Evolutionary conservation across 2,329 filamentous ascomycete genomes (phyloP).

Genomic region (Diaporthe sp.): DNA sequence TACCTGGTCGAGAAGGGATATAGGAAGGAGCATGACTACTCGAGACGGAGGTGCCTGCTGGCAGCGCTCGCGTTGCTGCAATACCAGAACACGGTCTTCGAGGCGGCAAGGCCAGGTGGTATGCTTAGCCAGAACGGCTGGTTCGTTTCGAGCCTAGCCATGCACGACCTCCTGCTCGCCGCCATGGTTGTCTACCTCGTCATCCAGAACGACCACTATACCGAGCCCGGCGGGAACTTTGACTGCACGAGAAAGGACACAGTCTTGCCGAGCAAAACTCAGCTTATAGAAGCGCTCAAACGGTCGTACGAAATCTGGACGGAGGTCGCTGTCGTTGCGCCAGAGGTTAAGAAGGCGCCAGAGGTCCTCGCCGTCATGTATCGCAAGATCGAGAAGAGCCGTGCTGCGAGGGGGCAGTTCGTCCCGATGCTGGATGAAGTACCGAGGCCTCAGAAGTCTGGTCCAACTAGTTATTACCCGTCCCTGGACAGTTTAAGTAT

Average conservation of each 20-base stretch:
- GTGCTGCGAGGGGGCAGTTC: conserved; percentile 13
- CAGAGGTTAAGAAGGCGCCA: conserved; percentile 62
- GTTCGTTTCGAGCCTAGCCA: conserved; percentile 70
- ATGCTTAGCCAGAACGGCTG: conserved; percentile 66
- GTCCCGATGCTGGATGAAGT: conserved; percentile 8
- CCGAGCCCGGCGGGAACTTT: conserved; percentile 51
- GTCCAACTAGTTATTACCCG: neutral
- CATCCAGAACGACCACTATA: conserved; percentile 59
- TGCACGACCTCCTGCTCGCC: conserved; percentile 74
- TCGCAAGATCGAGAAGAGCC: conserved; percentile 51
- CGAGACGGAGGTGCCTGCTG: conserved; percentile 64
- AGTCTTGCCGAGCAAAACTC: conserved; percentile 53
- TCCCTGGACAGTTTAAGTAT: conserved; percentile 18
- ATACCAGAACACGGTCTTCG: conserved; percentile 63
- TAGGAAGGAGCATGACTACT: conserved; percentile 64
- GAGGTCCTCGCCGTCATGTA: conserved; percentile 62
- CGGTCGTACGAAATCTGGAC: conserved; percentile 61
- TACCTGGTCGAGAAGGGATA: conserved; percentile 62
- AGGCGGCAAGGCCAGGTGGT: conserved; percentile 66
- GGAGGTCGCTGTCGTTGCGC: conserved; percentile 53
- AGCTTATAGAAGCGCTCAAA: conserved; percentile 57
- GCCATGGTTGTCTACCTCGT: conserved; percentile 72
- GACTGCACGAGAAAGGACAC: conserved; percentile 54
- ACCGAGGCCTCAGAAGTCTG: neutral
- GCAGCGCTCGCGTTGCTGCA: conserved; percentile 63